These are phyloP conservation scores for Metschnikowia lunata DNA, from an alignment of 805 yeast species.

Conservation along the genomic window DNA sequence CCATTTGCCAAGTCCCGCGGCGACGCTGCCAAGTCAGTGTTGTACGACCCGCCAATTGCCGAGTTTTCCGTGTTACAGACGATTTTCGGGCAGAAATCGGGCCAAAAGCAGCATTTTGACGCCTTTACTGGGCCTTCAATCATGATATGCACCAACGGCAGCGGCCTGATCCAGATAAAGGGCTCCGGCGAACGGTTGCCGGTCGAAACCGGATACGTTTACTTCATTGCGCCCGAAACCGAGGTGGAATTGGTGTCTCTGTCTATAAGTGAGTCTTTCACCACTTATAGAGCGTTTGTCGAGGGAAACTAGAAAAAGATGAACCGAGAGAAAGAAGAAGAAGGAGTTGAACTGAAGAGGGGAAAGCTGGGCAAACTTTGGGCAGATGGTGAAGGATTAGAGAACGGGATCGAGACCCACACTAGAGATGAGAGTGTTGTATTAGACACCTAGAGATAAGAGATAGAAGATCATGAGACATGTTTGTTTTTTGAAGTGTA, in stretches of 20 bases:
- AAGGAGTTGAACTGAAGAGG: no score
- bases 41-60: constrained; percentile 94
- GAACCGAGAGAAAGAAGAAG: no score
- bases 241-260: constrained; percentile 56
- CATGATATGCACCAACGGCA: constrained; percentile 77
- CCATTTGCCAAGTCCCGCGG: constrained; percentile 59
- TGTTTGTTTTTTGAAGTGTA: no score
- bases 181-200: constrained; percentile 30
- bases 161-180: constrained; percentile 52
- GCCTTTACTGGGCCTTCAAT: constrained; percentile 84
- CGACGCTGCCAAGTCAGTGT: constrained; percentile 52
- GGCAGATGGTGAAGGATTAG: no score
- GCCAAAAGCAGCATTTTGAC: constrained; percentile 51
- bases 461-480: no score
- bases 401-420: no score
- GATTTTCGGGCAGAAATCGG: constrained; percentile 45
- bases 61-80: constrained; percentile 94
- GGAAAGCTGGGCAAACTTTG: no score
- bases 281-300: constrained; percentile 86
- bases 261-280: constrained; percentile 48
- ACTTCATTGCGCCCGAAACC: constrained; percentile 75
- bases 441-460: no score
- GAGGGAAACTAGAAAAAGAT: constrained; percentile 44
- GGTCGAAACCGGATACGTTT: constrained; percentile 72
- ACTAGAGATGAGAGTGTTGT: no score